Base-by-base conservation (phyloP, 1,139 yeast genomes). In the Hyphopichia khmerensis region DNA sequence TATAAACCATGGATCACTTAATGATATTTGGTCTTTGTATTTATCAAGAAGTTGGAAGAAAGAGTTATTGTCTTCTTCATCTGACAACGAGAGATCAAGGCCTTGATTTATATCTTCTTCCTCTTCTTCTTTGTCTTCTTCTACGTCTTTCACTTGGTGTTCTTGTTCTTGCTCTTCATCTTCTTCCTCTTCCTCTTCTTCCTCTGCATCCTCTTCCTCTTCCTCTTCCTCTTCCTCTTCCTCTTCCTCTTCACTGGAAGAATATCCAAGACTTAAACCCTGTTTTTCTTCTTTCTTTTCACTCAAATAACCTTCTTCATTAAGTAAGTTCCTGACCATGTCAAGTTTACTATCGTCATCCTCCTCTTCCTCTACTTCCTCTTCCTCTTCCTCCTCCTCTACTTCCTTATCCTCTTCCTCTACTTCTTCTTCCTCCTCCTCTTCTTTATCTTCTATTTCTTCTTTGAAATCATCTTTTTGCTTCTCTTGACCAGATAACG, bases 1-100 rank as follows among this genome's bases (percentile, higher is more conserved):
- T 23, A 73, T 46, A 39, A 57, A 57, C 73, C 77, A 73, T 2
- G 74, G 64, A 35, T 71, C 71, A 48, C 58, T 67, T 19, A 56
- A 39, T 4, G 72, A 65, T 17, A 72, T 65, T 32, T 48, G 47
- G 19, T 54, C 47, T 33, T 55, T 47, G 40, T 55, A 53, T 5
- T 43, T 35, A 26, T 64, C 60, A 6, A 73, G 56, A 16, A 72
- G 53, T 2, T 39, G 35, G 4, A 45, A 43, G 45, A 67, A 67
- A 1, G 52, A 60, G 3, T 38, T 41, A 2, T 19, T 23, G 19
- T 35, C 36, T 23, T 47, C 56, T 4, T 49, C 53, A 4, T 55
- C 62, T 11, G 57, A 52, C 2, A 59, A 4, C 1, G 55, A 46
- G 16, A 59, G 44, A 38, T 59, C 65, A 32, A 60, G 52, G 1